A percentile compares a stretch with the other conserved stretches of the same genome.
Conservation (phyloP, 202 grass and related monocot species). For the Digitaria exilis region DNA sequence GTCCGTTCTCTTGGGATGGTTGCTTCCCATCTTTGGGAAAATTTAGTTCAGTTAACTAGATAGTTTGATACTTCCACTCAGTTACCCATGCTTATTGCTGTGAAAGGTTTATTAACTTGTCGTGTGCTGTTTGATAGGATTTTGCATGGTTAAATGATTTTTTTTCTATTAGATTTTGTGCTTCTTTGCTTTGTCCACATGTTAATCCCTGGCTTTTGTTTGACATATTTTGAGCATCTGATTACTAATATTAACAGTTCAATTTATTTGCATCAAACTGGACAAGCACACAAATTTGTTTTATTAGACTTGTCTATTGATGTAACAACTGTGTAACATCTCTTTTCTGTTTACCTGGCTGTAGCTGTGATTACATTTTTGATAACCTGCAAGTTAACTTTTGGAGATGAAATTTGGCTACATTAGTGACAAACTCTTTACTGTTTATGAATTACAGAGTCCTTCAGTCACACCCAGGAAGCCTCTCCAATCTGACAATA, state of each 20-base stretch:
- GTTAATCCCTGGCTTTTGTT: not conserved
- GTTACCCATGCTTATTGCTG: not conserved
- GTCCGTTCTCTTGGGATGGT: not conserved
- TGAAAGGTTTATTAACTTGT: not conserved
- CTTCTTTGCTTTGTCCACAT: not conserved
- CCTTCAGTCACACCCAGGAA: constrained; percentile 61
- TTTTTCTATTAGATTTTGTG: not conserved
- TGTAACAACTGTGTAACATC: not conserved
- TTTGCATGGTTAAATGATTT: not conserved
- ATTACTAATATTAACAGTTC: not conserved
- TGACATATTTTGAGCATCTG: not conserved
- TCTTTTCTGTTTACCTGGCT: constrained; percentile 18
- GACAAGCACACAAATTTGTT: not conserved
- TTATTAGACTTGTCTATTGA: constrained; percentile 5
- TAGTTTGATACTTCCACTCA: not conserved
- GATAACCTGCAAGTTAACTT: not conserved
- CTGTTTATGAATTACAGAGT: constrained; percentile 49
- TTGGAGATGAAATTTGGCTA: constrained; percentile 24
- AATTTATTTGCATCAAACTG: constrained; percentile 8
- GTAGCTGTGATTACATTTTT: not conserved
- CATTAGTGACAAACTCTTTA: constrained; percentile 29
- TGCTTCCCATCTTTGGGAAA: constrained; percentile 1
- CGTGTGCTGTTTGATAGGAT: not conserved
- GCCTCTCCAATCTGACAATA: constrained; percentile 72
- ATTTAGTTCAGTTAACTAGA: not conserved